Percentiles rank a stretch among this genome's conserved stretches.
phyloP scores from a whole-genome alignment of 2,329 filamentous ascomycete genomes.

The Didymella lethalis region DNA sequence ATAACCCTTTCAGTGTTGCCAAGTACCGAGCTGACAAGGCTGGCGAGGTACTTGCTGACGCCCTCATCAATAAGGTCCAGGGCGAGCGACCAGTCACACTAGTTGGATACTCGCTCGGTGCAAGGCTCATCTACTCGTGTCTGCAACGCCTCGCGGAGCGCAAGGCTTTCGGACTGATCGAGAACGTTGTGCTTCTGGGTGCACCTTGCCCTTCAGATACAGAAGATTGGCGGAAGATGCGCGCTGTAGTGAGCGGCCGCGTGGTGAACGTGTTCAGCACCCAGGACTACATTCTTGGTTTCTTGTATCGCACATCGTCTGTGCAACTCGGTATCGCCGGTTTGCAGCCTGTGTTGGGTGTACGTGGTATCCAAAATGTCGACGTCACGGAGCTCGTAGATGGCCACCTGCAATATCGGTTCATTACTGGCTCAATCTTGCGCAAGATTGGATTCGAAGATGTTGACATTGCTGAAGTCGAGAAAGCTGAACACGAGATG shows the following conservation, averaged over 20 bases:
- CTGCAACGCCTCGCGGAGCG: conserved; percentile 78
- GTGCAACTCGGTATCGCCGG: conserved; percentile 85
- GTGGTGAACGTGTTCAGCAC: conserved; percentile 89
- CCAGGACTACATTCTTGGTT: conserved; percentile 86
- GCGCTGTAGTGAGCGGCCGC: conserved; percentile 79
- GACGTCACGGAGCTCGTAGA: conserved; percentile 60
- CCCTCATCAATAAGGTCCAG: conserved; percentile 80
- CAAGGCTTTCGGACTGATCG: conserved; percentile 82
- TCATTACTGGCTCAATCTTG: conserved; percentile 60
- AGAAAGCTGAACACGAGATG: conserved; percentile 55
- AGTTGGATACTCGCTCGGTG: conserved; percentile 82
- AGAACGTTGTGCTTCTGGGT: conserved; percentile 84
- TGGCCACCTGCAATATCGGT: conserved; percentile 61
- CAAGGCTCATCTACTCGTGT: conserved; percentile 83
- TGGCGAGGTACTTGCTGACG: conserved; percentile 80
- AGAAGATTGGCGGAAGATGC: conserved; percentile 77
- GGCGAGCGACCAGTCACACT: conserved; percentile 83
- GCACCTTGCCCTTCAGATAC: conserved; percentile 76
- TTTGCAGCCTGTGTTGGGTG: conserved; percentile 73
- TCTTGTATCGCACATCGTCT: conserved; percentile 84
- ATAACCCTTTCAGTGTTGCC: conserved; percentile 83
- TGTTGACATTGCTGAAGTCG: conserved; percentile 57
- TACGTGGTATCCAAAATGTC: conserved; percentile 70
- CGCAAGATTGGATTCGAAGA: conserved; percentile 63
- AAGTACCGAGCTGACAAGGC: conserved; percentile 81